phyloP scores from a whole-genome alignment of 176 grass and related monocot species.

The Tuctoria greenei region DNA sequence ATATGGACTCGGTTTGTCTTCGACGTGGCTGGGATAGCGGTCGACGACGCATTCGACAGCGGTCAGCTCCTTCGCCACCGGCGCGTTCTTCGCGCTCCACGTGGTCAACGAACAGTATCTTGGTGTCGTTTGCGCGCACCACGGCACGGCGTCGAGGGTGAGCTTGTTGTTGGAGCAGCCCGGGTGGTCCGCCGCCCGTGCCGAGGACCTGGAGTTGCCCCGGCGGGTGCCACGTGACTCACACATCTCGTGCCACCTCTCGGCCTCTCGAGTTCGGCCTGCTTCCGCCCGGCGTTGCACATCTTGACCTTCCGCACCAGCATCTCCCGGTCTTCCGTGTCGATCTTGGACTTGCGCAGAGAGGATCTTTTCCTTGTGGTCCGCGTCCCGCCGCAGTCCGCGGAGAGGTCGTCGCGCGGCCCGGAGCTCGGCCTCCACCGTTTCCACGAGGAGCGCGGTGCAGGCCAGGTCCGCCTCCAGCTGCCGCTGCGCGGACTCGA shows the following conservation, averaged over 20 bases:
- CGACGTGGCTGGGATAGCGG: constrained; percentile 34
- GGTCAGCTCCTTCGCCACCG: constrained; percentile 35
- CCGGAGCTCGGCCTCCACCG: constrained; percentile 40
- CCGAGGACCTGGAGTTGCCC: constrained; percentile 44
- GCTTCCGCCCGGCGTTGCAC: constrained; percentile 68
- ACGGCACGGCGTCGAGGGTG: constrained; percentile 10
- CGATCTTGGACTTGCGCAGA: constrained; percentile 87
- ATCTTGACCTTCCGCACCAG: constrained; percentile 74
- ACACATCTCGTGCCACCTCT: constrained; percentile 69
- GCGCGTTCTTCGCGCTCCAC: constrained; percentile 45
- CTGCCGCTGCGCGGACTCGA: constrained; percentile 61
- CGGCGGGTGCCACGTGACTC: constrained; percentile 52
- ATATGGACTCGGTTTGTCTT: constrained; percentile 36
- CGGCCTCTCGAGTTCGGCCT: constrained; percentile 70
- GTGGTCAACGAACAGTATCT: constrained; percentile 63
- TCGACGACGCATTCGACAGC: constrained; percentile 49
- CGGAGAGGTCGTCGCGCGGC: constrained; percentile 43
- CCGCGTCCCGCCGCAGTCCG: constrained; percentile 62
- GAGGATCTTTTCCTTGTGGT: constrained; percentile 88
- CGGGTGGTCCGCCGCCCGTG: constrained; percentile 39
- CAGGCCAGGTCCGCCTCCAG: constrained; percentile 62
- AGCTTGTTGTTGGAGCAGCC: constrained; percentile 44
- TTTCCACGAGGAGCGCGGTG: constrained; percentile 49
- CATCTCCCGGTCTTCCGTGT: constrained; percentile 65
- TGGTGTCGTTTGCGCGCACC: constrained; percentile 35